Conservation (phyloP, 176 grass and related monocot species). For the Secale cereale region DNA sequence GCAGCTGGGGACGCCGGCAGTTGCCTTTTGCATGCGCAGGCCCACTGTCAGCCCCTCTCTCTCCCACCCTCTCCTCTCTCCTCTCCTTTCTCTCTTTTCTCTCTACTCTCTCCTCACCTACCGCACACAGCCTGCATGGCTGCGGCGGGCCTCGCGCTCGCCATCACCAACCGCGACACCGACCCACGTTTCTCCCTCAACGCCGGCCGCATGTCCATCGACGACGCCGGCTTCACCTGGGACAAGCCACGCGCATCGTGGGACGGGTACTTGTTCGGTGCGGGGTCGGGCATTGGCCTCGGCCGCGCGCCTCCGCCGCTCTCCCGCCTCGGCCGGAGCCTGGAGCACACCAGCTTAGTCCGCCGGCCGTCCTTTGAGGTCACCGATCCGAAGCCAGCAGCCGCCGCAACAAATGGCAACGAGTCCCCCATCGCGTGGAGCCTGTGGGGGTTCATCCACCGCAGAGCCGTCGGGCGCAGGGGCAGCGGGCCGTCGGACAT, state of each 20-base stretch:
- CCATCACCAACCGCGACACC: too few species aligned
- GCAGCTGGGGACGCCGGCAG: too few species aligned
- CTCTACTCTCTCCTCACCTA: too few species aligned
- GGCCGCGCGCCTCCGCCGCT: slow-evolving; percentile 55
- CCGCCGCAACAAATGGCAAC: slow-evolving; percentile 10
- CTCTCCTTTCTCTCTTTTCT: too few species aligned
- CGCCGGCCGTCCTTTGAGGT: slow-evolving; percentile 48
- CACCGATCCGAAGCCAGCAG: slow-evolving; percentile 34
- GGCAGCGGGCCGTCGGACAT: slow-evolving; percentile 48
- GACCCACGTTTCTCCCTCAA: slow-evolving; percentile 93
- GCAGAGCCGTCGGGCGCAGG: slow-evolving; percentile 32
- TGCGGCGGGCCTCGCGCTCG: too few species aligned
- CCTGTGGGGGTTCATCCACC: slow-evolving; percentile 84
- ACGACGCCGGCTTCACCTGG: slow-evolving; percentile 81
- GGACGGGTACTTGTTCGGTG: slow-evolving; percentile 91
- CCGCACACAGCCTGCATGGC: too few species aligned
- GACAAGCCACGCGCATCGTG: slow-evolving; percentile 96
- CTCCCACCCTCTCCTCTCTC: too few species aligned
- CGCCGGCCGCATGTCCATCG: slow-evolving; percentile 86
- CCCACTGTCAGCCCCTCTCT: too few species aligned
- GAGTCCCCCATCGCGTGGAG: slow-evolving; percentile 73
- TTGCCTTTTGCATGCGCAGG: too few species aligned
- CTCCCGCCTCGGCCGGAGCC: slow-evolving; percentile 75
- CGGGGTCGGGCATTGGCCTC: slow-evolving; percentile 32
- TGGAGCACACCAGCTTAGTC: slow-evolving; percentile 71